Evolutionary conservation across 2,329 filamentous ascomycete species (phyloP).

Genomic region (Tolypocladium ophioglossoides): DNA sequence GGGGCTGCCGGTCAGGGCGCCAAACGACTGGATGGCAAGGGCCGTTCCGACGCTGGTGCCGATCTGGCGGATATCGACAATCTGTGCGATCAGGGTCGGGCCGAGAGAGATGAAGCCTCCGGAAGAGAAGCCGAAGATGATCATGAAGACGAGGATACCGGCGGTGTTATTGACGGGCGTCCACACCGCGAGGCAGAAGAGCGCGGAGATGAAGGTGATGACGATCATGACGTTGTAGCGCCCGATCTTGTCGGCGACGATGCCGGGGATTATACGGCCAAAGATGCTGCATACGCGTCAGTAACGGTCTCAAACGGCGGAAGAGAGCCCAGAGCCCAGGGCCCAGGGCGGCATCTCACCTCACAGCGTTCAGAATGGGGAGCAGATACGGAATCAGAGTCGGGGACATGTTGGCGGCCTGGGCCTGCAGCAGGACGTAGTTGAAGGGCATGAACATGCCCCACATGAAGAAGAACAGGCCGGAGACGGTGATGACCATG

Average conservation of each 20-base stretch:
- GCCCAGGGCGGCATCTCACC: constrained; percentile 23
- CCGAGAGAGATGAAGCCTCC: constrained; percentile 55
- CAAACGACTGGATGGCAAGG: constrained; percentile 52
- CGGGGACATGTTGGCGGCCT: constrained; percentile 29
- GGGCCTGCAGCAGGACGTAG: constrained; percentile 39
- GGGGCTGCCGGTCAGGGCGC: constrained; percentile 55
- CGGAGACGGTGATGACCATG: constrained; percentile 31
- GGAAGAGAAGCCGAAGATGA: constrained; percentile 59
- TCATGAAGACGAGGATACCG: constrained; percentile 51
- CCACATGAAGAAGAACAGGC: constrained; percentile 44
- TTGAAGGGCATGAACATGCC: constrained; percentile 45
- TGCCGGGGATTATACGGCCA: constrained; percentile 40
- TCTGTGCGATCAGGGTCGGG: constrained; percentile 57
- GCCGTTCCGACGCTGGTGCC: constrained; percentile 56
- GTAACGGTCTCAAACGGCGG: neutral
- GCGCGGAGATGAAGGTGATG: constrained; percentile 36
- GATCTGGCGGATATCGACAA: constrained; percentile 58
- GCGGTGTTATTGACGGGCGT: constrained; percentile 38
- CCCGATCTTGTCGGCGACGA: constrained; percentile 33
- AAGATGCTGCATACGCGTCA: constrained; percentile 25
- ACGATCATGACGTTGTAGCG: constrained; percentile 39
- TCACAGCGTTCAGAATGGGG: constrained; percentile 46
- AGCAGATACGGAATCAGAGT: constrained; percentile 34
- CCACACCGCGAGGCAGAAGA: constrained; percentile 38
- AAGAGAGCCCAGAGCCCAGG: neutral